These are phyloP conservation scores for Castanopsis chinensis DNA, from an alignment of 306 rosid genomes.

Conservation along the genomic window DNA sequence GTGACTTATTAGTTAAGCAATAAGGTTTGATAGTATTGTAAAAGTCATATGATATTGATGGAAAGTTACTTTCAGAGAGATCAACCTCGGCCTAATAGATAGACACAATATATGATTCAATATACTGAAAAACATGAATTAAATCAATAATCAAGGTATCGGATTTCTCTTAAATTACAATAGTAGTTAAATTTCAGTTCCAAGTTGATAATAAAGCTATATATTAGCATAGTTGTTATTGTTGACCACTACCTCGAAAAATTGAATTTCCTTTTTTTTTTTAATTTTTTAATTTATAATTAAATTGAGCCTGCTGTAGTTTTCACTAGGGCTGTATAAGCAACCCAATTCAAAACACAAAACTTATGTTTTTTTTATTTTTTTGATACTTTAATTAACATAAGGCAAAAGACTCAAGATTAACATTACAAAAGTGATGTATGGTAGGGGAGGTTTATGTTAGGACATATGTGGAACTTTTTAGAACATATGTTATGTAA, in stretches of 20 bases:
- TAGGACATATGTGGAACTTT: too few relatives aligned
- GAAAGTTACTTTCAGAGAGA: constrained; percentile 7
- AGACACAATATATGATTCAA: not conserved
- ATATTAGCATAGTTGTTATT: not conserved
- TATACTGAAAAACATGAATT: not conserved
- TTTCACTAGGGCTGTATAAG: too few relatives aligned
- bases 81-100: not conserved
- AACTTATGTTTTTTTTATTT: too few relatives aligned
- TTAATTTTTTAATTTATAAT: too few relatives aligned
- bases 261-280: too few relatives aligned
- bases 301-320: too few relatives aligned
- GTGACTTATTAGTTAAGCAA: constrained; percentile 34
- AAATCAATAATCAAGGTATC: not conserved
- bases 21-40: constrained; percentile 5
- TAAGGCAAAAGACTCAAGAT: too few relatives aligned
- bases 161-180: not conserved
- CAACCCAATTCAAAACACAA: too few relatives aligned
- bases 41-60: not conserved
- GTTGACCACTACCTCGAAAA: not conserved
- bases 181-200: not conserved
- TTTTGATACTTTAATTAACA: too few relatives aligned
- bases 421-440: too few relatives aligned
- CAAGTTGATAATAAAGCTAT: not conserved
- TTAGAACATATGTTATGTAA: too few relatives aligned
- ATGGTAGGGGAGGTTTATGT: too few relatives aligned